A percentile compares a stretch with the other conserved stretches of the same genome.
Conservation (phyloP, 306 rosid genomes). For the Cucurbita moschata region DNA sequence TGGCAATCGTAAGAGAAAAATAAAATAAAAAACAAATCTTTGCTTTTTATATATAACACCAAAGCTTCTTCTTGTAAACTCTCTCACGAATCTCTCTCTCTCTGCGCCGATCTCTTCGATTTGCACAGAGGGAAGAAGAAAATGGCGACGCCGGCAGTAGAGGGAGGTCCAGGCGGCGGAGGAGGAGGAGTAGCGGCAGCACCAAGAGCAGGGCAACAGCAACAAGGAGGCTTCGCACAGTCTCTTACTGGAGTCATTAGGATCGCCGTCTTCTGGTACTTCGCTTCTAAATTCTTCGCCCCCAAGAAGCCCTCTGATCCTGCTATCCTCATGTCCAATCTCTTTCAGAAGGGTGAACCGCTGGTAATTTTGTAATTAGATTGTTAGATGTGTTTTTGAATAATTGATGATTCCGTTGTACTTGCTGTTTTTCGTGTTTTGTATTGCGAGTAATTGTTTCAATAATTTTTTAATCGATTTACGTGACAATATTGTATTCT, state of each 20-base stretch:
- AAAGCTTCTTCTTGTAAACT: background rate
- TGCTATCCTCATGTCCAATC: conserved; percentile 46
- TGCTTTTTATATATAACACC: background rate
- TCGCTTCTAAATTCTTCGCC: conserved; percentile 87
- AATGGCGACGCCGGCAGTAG: conserved; percentile 66
- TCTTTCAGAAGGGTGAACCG: conserved; percentile 58
- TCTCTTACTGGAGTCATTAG: conserved; percentile 64
- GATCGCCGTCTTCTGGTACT: conserved; percentile 92
- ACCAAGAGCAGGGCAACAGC: conserved; percentile 14
- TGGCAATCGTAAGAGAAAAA: background rate
- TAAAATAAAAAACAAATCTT: background rate
- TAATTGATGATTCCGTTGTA: background rate
- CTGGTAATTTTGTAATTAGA: conserved; percentile 23
- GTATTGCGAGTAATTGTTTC: background rate
- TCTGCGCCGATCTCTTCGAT: conserved; percentile 1
- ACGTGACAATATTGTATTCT: background rate
- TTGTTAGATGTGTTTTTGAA: background rate
- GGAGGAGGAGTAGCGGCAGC: conserved; percentile 24
- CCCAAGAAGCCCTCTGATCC: conserved; percentile 62
- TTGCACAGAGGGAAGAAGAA: conserved; percentile 1
- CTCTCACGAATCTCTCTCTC: background rate
- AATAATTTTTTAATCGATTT: background rate
- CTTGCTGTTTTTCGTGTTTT: background rate
- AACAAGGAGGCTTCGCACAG: conserved; percentile 46
- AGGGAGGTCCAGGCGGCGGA: conserved; percentile 14